phyloP scores from a whole-genome alignment of 2,329 filamentous ascomycete genomes.

The Diaporthe humulicola region DNA sequence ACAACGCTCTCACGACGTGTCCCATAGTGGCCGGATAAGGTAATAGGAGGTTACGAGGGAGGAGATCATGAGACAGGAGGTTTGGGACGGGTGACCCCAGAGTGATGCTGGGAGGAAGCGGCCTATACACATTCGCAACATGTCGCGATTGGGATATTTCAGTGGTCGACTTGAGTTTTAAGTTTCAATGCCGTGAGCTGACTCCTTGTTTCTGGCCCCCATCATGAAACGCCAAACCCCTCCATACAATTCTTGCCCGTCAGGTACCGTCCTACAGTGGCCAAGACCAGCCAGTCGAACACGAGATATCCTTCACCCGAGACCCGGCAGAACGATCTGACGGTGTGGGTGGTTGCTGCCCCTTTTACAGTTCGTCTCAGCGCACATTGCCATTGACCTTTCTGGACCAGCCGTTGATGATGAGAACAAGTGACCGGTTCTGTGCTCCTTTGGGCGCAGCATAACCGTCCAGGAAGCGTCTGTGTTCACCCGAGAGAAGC shows the following conservation, averaged over 20 bases:
- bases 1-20: constrained; percentile 10
- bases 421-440: not conserved
- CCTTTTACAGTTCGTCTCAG: not conserved
- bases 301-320: not conserved
- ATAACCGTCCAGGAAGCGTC: not conserved
- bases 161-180: constrained; percentile 11
- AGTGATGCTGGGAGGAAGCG: not conserved
- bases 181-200: constrained; percentile 19
- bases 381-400: no score
- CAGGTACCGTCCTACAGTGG: not conserved
- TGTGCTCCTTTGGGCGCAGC: not conserved
- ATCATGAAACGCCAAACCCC: constrained; percentile 22
- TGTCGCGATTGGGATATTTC: not conserved
- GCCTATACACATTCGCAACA: not conserved
- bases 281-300: not conserved
- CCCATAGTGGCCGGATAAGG: not conserved
- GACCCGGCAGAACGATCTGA: not conserved
- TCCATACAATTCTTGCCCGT: constrained; percentile 4
- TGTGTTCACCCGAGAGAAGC: not conserved
- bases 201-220: constrained; percentile 19
- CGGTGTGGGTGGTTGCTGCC: not conserved
- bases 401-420: not conserved
- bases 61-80: constrained; percentile 25
- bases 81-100: not conserved
- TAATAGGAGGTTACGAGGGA: constrained; percentile 4